phyloP scores from a whole-genome alignment of 1,284 basidiomycete genomes.

The Pulveroboletus sp. region DNA sequence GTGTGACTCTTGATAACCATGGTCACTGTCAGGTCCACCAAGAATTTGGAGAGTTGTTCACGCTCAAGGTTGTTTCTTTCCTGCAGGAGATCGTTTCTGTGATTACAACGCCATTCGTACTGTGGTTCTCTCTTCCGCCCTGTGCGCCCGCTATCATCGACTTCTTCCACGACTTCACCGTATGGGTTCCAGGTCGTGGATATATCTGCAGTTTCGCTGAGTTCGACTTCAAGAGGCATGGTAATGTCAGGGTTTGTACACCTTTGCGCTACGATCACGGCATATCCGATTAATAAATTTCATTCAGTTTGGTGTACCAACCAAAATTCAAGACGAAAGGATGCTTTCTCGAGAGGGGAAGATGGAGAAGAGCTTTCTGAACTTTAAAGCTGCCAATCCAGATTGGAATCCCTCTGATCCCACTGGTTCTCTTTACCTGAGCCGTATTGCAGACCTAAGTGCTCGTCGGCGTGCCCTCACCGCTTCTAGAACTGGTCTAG shows the following conservation, averaged over 20 bases:
- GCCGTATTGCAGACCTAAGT: conserved; percentile 73
- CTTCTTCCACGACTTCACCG: conserved; percentile 95
- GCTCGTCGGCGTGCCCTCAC: conserved; percentile 43
- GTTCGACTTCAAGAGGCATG: conserved; percentile 93
- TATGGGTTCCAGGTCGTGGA: conserved; percentile 94
- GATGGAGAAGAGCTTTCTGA: conserved; percentile 98
- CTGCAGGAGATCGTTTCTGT: conserved; percentile 88
- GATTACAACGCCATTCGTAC: conserved; percentile 89
- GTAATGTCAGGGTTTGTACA: conserved; percentile 72
- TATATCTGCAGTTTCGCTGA: conserved; percentile 98
- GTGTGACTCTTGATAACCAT: not conserved
- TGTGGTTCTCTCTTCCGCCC: conserved; percentile 88
- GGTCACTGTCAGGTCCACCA: conserved; percentile 67
- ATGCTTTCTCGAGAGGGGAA: conserved; percentile 88
- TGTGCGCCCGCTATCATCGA: conserved; percentile 91
- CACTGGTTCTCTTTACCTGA: conserved; percentile 82
- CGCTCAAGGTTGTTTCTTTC: conserved; percentile 87
- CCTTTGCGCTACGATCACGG: not conserved
- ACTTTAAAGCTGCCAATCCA: conserved; percentile 95
- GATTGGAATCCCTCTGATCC: conserved; percentile 93
- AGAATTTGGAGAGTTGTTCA: conserved; percentile 87
- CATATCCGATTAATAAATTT: conserved; percentile 3
- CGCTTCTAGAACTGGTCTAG: conserved; percentile 33
- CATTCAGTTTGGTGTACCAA: conserved; percentile 75
- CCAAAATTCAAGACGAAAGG: conserved; percentile 63